Base-by-base conservation (phyloP, 768 basidiomycete species). In the Basidioascus undulatus region DNA sequence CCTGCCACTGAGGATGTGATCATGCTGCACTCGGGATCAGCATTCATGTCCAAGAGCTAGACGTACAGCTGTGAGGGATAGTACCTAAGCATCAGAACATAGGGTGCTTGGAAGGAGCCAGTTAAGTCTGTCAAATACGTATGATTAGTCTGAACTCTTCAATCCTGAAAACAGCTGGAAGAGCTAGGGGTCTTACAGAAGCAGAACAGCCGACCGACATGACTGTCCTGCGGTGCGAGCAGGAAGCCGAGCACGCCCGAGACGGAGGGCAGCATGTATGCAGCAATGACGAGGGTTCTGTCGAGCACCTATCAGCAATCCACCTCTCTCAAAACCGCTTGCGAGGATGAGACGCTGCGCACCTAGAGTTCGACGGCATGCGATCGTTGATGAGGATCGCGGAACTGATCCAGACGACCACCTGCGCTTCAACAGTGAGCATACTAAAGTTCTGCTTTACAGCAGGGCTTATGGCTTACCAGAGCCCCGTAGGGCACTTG, bases 201-300 rank as follows among this genome's bases (percentile, higher is more conserved):
- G 31, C 39, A 40, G n/a, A 40, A 32, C 4, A 59, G 40, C 28
- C 58, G 41, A 1, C 54, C 56, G 13, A 56, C 52, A 39, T 58
- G 49, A 21, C 55, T 55, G 18, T 57, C 37, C 2, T 40, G 32
- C 3, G 58, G 58, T 4, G 56, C 57, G 16, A 58, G 50, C 8
- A 58, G 44, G 49, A 60, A 57, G 0, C 59, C 57, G 4, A 60
- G 48, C 2, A 51, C 45, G 1, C 59, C 59, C 1, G 50, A 49
- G 36, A 60, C 56, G 4, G 54, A 58, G 2, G 55, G 57, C 3
- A 58, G 27, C 55, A 58, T 60, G 45, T 52, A 57, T 16, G 55
- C 25, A 31, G 26, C 35, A 21, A 16, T 13, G 4, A 47, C 44
- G 1, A 33, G 6, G 1, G 36, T 36, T 1, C n/a, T n/a, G n/a